Evolutionary conservation across 441 rosid species (phyloP).

Genomic region (Pelargonium myrrhifolium): DNA sequence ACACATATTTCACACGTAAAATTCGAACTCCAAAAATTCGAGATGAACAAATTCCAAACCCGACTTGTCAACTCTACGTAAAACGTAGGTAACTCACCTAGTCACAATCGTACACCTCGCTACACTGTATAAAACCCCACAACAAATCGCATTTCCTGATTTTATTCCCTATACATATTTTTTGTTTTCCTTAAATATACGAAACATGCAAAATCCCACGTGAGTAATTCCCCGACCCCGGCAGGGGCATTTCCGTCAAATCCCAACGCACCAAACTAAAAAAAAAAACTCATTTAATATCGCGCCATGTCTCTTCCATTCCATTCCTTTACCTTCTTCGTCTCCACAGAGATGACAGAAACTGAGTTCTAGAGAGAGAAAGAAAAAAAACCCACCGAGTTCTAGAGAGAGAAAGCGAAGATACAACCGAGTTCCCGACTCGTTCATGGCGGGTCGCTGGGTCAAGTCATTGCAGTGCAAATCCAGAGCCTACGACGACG

Average conservation of each 20-base stretch:
- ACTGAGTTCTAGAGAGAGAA: slow-evolving; percentile 12
- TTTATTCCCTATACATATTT: too few species aligned
- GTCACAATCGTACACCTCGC: too few species aligned
- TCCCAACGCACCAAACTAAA: neutral
- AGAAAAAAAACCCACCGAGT: neutral
- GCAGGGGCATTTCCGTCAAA: slow-evolving; percentile 33
- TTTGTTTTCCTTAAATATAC: too few species aligned
- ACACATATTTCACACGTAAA: too few species aligned
- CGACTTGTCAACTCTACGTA: too few species aligned
- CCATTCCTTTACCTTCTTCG: slow-evolving; percentile 11
- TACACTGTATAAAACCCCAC: too few species aligned
- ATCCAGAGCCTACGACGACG: slow-evolving; percentile 24
- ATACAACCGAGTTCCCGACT: slow-evolving; percentile 11
- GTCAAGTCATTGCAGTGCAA: neutral
- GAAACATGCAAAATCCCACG: slow-evolving; percentile 8
- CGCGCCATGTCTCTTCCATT: slow-evolving; percentile 43
- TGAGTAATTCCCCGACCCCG: neutral
- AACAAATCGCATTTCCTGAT: too few species aligned
- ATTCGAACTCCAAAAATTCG: too few species aligned
- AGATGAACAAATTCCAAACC: too few species aligned
- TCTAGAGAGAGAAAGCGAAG: neutral
- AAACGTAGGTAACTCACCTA: too few species aligned
- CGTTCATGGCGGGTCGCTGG: slow-evolving; percentile 41
- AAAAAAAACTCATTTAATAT: slow-evolving; percentile 41
- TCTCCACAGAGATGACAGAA: slow-evolving; percentile 1